Conservation (phyloP, 768 basidiomycete species). For the Suillus subluteus region DNA sequence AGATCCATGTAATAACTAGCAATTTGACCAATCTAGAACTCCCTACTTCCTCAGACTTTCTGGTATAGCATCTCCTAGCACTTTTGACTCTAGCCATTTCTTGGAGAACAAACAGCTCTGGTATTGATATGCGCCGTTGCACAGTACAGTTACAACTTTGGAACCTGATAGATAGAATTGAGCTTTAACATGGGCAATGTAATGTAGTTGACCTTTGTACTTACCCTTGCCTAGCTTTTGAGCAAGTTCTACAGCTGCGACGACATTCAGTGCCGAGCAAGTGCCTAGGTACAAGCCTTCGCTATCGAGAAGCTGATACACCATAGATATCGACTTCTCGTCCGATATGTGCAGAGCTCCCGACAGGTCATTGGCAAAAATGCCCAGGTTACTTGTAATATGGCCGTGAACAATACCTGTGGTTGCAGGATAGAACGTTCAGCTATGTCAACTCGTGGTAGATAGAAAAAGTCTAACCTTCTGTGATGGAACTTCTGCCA, state of each 20-base stretch:
- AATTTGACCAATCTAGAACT: constrained; percentile 64
- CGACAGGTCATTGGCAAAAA: constrained; percentile 74
- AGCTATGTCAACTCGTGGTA: constrained; percentile 4
- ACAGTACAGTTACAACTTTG: constrained; percentile 83
- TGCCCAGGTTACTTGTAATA: constrained; percentile 87
- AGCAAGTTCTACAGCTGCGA: constrained; percentile 89
- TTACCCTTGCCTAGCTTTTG: constrained; percentile 80
- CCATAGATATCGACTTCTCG: constrained; percentile 87
- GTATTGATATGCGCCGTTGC: constrained; percentile 97
- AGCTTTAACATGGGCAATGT: constrained; percentile 5
- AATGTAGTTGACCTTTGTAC: constrained; percentile 6
- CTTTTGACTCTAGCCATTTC: constrained; percentile 86
- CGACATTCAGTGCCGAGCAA: constrained; percentile 92
- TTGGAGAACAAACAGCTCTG: constrained; percentile 96
- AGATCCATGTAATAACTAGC: background rate
- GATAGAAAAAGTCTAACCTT: constrained; percentile 54
- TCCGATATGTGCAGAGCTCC: constrained; percentile 90
- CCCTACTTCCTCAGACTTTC: constrained; percentile 85
- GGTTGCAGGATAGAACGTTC: constrained; percentile 4
- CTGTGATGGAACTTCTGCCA: constrained; percentile 86
- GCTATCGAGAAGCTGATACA: constrained; percentile 88
- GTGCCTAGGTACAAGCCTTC: constrained; percentile 97
- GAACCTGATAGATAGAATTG: constrained; percentile 54
- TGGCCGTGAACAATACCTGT: constrained; percentile 96
- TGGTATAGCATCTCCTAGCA: constrained; percentile 78